phyloP scores from a whole-genome alignment of 2,329 filamentous ascomycete species.

The Penicillium vulpinum region DNA sequence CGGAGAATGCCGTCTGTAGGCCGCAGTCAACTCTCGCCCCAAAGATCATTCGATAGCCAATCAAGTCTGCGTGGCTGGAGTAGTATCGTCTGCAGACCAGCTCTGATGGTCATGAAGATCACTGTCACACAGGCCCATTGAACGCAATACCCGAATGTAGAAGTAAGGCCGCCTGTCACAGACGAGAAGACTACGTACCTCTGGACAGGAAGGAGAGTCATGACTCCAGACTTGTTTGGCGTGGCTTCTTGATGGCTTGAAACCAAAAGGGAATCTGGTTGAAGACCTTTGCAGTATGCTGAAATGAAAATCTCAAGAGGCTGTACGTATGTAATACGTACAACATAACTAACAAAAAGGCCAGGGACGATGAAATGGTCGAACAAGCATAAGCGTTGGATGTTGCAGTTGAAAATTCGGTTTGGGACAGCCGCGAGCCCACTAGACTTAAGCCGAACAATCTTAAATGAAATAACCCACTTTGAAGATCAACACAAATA shows the following conservation, averaged over 20 bases:
- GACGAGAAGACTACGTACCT: conserved; percentile 37
- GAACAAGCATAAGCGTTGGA: conserved; percentile 10
- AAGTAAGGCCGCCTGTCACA: conserved; percentile 28
- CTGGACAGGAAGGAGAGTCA: conserved; percentile 39
- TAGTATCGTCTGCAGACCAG: conserved; percentile 46
- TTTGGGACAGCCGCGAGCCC: conserved; percentile 3
- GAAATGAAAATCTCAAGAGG: background rate
- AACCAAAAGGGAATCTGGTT: conserved; percentile 47
- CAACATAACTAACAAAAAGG: conserved; percentile 8
- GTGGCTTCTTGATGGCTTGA: conserved; percentile 47
- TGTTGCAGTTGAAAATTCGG: conserved; percentile 16
- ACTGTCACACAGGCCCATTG: conserved; percentile 38
- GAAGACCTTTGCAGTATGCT: conserved; percentile 10
- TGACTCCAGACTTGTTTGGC: conserved; percentile 47
- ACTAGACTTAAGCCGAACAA: conserved; percentile 8
- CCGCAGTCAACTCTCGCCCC: conserved; percentile 38
- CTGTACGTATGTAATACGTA: conserved; percentile 20
- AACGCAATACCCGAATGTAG: conserved; percentile 39
- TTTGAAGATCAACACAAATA: conserved; percentile 52
- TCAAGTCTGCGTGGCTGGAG: conserved; percentile 38
- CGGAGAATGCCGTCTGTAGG: conserved; percentile 38
- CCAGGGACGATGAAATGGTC: conserved; percentile 10
- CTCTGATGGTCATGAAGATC: conserved; percentile 39
- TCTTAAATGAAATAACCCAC: conserved; percentile 41
- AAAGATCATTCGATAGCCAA: conserved; percentile 38